These are phyloP conservation scores for Ogataea allantospora DNA, from an alignment of 805 yeast species.

Conservation along the genomic window DNA sequence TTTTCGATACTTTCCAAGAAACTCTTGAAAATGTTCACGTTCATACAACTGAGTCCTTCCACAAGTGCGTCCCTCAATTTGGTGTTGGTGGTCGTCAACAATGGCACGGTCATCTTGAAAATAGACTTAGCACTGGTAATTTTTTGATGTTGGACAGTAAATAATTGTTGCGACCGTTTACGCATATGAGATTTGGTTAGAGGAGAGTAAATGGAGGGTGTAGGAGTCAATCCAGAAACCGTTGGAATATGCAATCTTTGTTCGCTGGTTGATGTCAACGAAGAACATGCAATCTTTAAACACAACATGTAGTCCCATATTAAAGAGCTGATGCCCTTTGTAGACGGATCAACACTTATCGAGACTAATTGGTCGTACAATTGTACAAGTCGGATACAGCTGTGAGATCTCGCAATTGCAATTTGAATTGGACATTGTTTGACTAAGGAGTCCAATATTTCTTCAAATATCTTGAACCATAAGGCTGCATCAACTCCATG, in stretches of 20 bases:
- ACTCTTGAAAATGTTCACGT: slow-evolving; percentile 83
- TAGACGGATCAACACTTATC: slow-evolving; percentile 43
- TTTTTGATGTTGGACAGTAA: slow-evolving; percentile 83
- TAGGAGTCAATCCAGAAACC: slow-evolving; percentile 11
- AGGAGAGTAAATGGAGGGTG: slow-evolving; percentile 39
- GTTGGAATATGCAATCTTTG: slow-evolving; percentile 69
- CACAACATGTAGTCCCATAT: slow-evolving; percentile 57
- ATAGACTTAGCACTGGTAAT: slow-evolving; percentile 91
- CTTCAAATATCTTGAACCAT: slow-evolving; percentile 91
- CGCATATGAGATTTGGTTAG: slow-evolving; percentile 59
- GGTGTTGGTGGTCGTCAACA: slow-evolving; percentile 66
- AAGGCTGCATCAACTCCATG: slow-evolving; percentile 94
- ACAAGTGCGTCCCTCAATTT: slow-evolving; percentile 82
- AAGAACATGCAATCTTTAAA: slow-evolving; percentile 86
- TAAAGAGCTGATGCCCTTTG: slow-evolving; percentile 26
- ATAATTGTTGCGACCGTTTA: slow-evolving; percentile 74
- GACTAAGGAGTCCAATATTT: slow-evolving; percentile 65
- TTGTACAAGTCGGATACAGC: slow-evolving; percentile 85
- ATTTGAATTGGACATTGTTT: slow-evolving; percentile 88
- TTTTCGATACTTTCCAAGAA: slow-evolving; percentile 73
- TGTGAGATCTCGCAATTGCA: slow-evolving; percentile 87
- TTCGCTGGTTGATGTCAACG: slow-evolving; percentile 84
- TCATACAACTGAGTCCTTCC: slow-evolving; percentile 85
- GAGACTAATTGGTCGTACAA: slow-evolving; percentile 68
- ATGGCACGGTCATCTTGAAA: slow-evolving; percentile 82